These are phyloP conservation scores for Botrytis porri DNA, from an alignment of 2,329 filamentous ascomycete species.

Conservation along the genomic window DNA sequence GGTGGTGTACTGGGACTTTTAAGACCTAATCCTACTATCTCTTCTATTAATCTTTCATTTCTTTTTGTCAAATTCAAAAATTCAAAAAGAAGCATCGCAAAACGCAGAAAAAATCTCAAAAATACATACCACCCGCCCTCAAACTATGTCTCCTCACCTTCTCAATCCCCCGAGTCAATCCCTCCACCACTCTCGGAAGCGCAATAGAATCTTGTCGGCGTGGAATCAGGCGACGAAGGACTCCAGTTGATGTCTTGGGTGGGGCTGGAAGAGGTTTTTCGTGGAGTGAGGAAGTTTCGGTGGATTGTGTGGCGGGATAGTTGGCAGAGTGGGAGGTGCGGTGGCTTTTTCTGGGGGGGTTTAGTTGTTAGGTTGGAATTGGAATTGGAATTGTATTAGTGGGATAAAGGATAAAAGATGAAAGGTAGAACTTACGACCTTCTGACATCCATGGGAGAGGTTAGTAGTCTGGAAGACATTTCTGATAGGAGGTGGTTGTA, in stretches of 20 bases:
- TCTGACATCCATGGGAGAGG: background rate
- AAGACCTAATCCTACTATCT: background rate
- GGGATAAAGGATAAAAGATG: background rate
- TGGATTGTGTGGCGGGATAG: background rate
- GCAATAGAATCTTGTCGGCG: background rate
- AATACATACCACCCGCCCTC: background rate
- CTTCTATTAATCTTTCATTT: no score
- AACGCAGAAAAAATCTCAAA: background rate
- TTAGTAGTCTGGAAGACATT: background rate
- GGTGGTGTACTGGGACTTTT: background rate
- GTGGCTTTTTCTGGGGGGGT: background rate
- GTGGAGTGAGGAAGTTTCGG: background rate
- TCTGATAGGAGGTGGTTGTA: background rate
- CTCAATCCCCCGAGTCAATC: background rate
- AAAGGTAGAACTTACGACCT: background rate
- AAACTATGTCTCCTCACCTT: background rate
- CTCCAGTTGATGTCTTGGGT: background rate
- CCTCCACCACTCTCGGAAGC: background rate
- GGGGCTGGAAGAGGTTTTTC: background rate
- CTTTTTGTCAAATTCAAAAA: no score
- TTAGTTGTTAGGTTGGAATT: background rate
- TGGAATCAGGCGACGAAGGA: background rate
- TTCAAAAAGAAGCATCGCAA: no score
- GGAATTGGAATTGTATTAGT: no score
- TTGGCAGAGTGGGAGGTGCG: background rate